Conservation (phyloP, 176 grass and related monocot species). For the Musa schizocarpa region DNA sequence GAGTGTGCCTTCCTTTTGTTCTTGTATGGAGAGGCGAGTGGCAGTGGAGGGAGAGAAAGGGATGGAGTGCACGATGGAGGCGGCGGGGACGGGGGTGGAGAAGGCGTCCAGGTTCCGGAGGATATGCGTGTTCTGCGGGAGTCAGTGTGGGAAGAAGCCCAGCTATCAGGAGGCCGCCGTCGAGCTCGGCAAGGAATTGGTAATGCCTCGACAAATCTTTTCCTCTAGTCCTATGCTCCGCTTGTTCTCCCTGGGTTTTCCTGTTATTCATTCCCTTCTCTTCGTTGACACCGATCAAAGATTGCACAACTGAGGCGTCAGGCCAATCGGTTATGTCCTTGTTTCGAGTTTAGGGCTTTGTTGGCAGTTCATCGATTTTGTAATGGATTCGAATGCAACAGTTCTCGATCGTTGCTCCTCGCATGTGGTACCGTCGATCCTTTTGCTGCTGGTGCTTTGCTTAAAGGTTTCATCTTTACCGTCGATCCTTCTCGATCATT, state of each 20-base stretch:
- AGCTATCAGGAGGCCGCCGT: constrained; percentile 85
- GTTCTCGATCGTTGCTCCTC: not conserved
- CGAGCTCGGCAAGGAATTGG: constrained; percentile 79
- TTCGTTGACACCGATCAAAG: not conserved
- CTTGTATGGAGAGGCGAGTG: no score
- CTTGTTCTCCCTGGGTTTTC: not conserved
- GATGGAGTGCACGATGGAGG: not conserved
- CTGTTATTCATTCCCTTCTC: no score
- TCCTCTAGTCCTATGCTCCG: not conserved
- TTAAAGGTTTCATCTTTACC: not conserved
- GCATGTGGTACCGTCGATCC: not conserved
- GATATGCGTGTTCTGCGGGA: constrained; percentile 98
- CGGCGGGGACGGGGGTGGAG: not conserved
- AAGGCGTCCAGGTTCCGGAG: constrained; percentile 47
- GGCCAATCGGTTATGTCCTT: not conserved
- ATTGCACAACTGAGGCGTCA: not conserved
- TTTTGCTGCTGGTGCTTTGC: not conserved
- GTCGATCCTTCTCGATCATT: no score
- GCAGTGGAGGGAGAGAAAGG: not conserved
- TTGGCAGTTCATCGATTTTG: no score
- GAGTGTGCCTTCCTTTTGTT: no score
- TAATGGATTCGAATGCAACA: no score
- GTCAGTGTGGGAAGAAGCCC: constrained; percentile 59
- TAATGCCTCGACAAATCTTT: constrained; percentile 17
- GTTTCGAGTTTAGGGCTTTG: not conserved